Evolutionary conservation across 768 basidiomycete genomes (phyloP).

Genomic region (Tulasnella sp.): DNA sequence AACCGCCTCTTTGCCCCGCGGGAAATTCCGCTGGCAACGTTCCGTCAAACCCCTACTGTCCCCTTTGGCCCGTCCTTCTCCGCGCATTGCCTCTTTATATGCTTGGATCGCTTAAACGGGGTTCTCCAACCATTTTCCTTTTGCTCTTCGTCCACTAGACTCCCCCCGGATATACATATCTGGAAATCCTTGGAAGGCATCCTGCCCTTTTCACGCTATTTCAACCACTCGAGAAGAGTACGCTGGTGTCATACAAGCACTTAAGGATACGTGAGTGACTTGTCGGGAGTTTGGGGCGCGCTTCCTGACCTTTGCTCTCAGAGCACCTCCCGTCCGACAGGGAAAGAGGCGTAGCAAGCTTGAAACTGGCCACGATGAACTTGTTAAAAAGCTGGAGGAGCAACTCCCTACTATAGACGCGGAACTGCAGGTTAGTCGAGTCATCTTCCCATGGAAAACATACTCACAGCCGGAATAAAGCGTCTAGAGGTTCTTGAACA

Average conservation of each 20-base stretch:
- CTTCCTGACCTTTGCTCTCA: not conserved
- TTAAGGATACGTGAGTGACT: conserved; percentile 42
- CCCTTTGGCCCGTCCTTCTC: conserved; percentile 35
- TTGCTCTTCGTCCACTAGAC: conserved; percentile 45
- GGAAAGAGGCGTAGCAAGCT: conserved; percentile 51
- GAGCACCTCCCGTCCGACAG: not conserved
- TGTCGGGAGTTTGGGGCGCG: conserved; percentile 29
- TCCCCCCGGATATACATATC: conserved; percentile 80
- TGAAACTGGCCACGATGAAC: conserved; percentile 56
- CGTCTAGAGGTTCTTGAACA: not conserved
- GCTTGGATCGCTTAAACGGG: conserved; percentile 1
- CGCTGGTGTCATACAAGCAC: conserved; percentile 52
- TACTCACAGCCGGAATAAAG: not conserved
- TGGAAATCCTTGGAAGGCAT: conserved; percentile 87
- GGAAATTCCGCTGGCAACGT: conserved; percentile 26
- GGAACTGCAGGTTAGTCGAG: conserved; percentile 62
- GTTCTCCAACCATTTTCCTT: conserved; percentile 17
- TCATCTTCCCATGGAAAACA: not conserved
- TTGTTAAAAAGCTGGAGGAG: conserved; percentile 62
- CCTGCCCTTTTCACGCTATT: conserved; percentile 66
- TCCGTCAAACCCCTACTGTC: conserved; percentile 28
- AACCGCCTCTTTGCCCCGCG: conserved; percentile 16
- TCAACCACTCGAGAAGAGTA: conserved; percentile 74
- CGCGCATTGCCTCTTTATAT: conserved; percentile 35
- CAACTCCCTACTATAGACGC: conserved; percentile 57